Base-by-base conservation (phyloP, 805 yeast genomes). In the Yarrowia bubula region DNA sequence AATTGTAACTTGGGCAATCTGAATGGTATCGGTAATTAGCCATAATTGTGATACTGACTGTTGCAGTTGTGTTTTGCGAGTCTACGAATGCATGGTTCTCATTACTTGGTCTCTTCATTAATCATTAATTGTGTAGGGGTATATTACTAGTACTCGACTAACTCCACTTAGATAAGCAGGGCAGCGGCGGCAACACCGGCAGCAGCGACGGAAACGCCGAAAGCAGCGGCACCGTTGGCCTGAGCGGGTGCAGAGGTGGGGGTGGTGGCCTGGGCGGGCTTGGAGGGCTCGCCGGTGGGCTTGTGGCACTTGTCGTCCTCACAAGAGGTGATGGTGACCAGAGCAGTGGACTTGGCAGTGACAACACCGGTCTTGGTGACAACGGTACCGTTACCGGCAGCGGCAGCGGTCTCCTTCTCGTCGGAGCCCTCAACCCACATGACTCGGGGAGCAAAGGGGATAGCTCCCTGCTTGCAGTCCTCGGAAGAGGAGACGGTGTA, bases 241-340 rank as follows among this genome's bases (percentile, higher is more conserved):
- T 51, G 58, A 9, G 43, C 58, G 17, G 58, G 58, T 8, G 18
- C 58, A 18, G 58, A 37, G 58, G 58, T 51, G 43, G 42, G 22
- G n/a, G 8, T 9, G 32, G 32, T 9, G 6, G 39, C 58, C 58
- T 51, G 58, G 58, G 10, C 42, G 42, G 58, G 58, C 58, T 51
- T 37, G 58, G 58, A 37, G 31, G 58, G 22, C 43, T 18, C 58
- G 13, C 43, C 43, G 18, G 58, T 51, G 35, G 58, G 22, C 58
- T 51, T 51, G 58, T 51, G 58, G 58, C 58, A 51, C 58, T 51
- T 51, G 58, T 51, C 58, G 9, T 51, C 58, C 33, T 18, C 43
- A 33, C 58, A 51, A 51, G 58, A 51, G 43, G 58, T 51, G 43
- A 51, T n/a, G 58, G 58, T 51, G 58, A 51, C 58, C 14, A 51